Base-by-base conservation (phyloP, 805 yeast species). In the Sugiyamaella floridensis region DNA sequence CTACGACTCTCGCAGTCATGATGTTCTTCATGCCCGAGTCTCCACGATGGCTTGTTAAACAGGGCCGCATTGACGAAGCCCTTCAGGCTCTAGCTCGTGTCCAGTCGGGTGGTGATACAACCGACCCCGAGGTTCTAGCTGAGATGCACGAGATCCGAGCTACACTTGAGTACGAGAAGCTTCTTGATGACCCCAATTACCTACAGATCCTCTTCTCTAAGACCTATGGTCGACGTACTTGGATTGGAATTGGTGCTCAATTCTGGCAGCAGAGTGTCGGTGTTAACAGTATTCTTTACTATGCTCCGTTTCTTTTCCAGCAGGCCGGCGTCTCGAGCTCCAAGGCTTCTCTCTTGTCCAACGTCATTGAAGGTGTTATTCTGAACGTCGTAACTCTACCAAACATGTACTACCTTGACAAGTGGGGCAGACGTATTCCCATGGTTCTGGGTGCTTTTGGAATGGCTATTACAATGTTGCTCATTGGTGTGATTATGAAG, bases 1-100 rank as follows among this genome's bases (percentile, higher is more conserved):
- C 81, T 4, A 71, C 80, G 53, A 58, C 83, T 40, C 83, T 84
- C 62, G 52, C 86, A 50, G 69, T 85, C 41, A 63, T 83, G 49
- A 71, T 86, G 80, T 82, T 53, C 41, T 70, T 46, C 43, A 71
- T 90, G 28, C 97, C 98, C 0, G 97, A 90, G 68, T 81, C 90
- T 41, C 97, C 97, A 0, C 76, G 97, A 54, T 90, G 78, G 71
- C 82, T 79, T 62, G 88, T 90, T 6, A 80, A 80, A 60, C 81
- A 84, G 59, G 85, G 85, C 63, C 59, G 76, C 67, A 55, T 74
- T 74, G 62, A 70, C 68, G 68, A 66, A 49, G 70, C 67, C 8
- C 61, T 60, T 49, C 79, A 76, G 48, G 76, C 81, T 43, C 76
- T 78, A 53, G 75, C 77, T 64, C 71, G 80, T 62, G 75, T 77